Evolutionary conservation across 2,329 filamentous ascomycete species (phyloP), one percentile per base, ranked within the genome.

Genomic region (Amauroascus verrucosus): DNA sequence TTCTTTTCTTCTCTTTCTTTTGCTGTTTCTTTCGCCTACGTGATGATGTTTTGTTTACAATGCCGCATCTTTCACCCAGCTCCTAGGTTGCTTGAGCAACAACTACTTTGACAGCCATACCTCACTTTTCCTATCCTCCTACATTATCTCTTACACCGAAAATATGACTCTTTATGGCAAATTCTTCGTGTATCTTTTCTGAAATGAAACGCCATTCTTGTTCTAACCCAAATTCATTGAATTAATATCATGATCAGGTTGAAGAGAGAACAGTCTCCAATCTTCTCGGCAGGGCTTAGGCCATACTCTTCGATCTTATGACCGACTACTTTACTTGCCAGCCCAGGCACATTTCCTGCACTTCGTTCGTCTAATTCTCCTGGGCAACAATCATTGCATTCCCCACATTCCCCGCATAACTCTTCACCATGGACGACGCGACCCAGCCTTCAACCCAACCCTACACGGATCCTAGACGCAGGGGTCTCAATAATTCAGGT

Each of bases 401-500:
- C n/a, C n/a, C n/a, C n/a, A n/a, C n/a, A n/a, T n/a, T n/a, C n/a
- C n/a, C n/a, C n/a, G n/a, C 28, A 6, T 13, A 32, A 5, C 26
- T n/a, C 37, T 28, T 38, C 40, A 48, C 41, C 30, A 56, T 60
- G 58, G 55, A 72, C 68, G 69, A 69, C 76, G 55, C 70, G 70
- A 82, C 79, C 8, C 79, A 81, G 58, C 75, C 73, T 56, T 83
- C 84, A 53, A 95, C 89, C 14, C 89, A 95, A 67, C 83, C 82
- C 65, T 81, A 86, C 63, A 74, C 89, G 59, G 89, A 96, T 66
- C 88, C 88, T 38, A 81, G 88, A 58, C 83, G 88, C 52, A 67
- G 86, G 57, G 88, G 88, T 53, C 78, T 84, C 65, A 85, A 88
- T 68, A 86, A 88, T 65, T 93, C 88, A 38, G 88, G 87, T 53